phyloP scores from a whole-genome alignment of 441 rosid genomes.

The Erodium chrysanthum region DNA sequence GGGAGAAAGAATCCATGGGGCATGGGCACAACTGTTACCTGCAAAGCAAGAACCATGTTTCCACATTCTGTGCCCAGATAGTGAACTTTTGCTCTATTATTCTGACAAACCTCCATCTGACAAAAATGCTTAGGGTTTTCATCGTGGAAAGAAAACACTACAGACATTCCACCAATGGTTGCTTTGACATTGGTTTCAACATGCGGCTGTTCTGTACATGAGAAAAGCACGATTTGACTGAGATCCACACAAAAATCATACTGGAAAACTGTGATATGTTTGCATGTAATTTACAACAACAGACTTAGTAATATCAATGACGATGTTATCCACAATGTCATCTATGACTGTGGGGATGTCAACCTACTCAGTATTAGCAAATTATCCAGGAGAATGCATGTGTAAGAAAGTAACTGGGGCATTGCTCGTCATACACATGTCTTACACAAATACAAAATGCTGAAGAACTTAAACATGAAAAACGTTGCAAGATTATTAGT shows the following conservation, averaged over 20 bases:
- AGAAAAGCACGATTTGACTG: conserved; percentile 14
- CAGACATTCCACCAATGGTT: conserved; percentile 58
- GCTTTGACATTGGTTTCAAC: conserved; percentile 66
- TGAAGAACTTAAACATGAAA: neutral
- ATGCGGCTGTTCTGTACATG: conserved; percentile 65
- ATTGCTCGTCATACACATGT: neutral
- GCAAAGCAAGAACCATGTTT: conserved; percentile 45
- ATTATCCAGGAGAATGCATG: neutral
- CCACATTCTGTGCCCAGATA: conserved; percentile 63
- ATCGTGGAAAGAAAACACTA: conserved; percentile 60
- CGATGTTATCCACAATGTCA: too few relatives aligned
- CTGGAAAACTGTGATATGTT: neutral
- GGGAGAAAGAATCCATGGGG: too few relatives aligned
- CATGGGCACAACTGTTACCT: conserved; percentile 30
- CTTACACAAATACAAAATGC: neutral
- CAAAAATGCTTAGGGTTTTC: conserved; percentile 28
- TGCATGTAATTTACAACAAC: neutral
- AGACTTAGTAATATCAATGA: neutral
- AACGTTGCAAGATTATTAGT: neutral
- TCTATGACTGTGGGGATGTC: neutral
- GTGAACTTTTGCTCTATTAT: conserved; percentile 33
- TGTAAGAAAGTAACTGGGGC: neutral
- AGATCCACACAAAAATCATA: neutral
- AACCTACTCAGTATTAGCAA: neutral
- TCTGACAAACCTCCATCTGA: conserved; percentile 26